Evolutionary conservation across 768 basidiomycete genomes (phyloP).

Genomic region (Pleurotus pulmonarius): DNA sequence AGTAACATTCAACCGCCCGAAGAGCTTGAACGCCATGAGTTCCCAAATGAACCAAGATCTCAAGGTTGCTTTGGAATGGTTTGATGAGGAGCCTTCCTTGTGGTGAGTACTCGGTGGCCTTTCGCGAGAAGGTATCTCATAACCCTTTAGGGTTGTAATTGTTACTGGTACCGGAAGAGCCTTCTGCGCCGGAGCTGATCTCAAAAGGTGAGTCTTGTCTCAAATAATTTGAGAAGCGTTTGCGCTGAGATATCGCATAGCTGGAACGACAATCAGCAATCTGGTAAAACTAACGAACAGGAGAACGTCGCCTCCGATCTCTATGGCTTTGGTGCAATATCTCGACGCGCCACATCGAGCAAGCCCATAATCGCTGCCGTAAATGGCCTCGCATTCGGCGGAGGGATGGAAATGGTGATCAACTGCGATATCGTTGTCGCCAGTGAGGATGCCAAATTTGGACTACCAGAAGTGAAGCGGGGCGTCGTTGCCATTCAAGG

Average conservation of each 20-base stretch:
- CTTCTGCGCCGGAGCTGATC: constrained; percentile 81
- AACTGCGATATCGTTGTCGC: constrained; percentile 81
- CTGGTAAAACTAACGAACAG: constrained; percentile 40
- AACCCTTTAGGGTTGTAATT: constrained; percentile 57
- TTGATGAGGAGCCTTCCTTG: constrained; percentile 65
- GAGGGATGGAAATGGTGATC: constrained; percentile 57
- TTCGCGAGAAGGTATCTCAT: constrained; percentile 7
- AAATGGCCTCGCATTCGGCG: constrained; percentile 67
- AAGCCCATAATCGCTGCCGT: constrained; percentile 85
- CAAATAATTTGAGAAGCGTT: not conserved
- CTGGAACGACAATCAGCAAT: constrained; percentile 54
- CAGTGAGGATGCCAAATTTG: constrained; percentile 62
- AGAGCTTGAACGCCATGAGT: constrained; percentile 71
- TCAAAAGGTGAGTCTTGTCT: constrained; percentile 54
- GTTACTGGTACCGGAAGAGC: constrained; percentile 69
- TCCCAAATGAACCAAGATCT: constrained; percentile 54
- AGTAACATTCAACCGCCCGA: constrained; percentile 65
- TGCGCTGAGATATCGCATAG: constrained; percentile 27
- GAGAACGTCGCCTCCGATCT: constrained; percentile 32
- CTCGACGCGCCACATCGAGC: constrained; percentile 52
- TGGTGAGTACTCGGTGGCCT: constrained; percentile 46
- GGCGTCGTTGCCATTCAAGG: constrained; percentile 74
- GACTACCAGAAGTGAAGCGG: constrained; percentile 73
- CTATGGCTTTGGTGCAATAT: constrained; percentile 72
- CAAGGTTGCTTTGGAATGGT: constrained; percentile 58